Percentiles rank a stretch among this genome's conserved stretches.
Conservation (phyloP, 306 rosid species). For the Rosa multiflora region DNA sequence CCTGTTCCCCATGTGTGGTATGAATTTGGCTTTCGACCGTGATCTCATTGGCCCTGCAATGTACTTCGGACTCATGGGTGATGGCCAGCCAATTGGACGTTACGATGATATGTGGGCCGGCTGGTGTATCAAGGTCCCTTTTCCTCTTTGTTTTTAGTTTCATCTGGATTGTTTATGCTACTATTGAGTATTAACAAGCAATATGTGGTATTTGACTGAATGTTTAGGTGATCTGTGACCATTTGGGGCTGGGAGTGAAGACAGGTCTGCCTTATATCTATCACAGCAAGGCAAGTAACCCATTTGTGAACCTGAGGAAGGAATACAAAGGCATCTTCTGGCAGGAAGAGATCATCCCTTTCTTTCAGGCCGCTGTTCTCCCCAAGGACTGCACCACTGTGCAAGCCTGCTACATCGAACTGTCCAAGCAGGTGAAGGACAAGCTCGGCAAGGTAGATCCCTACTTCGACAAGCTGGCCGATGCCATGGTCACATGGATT, state of each 20-base stretch:
- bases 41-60: constrained; percentile 93
- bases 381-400: constrained; percentile 81
- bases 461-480: constrained; percentile 67
- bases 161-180: neutral
- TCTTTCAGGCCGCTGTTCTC: constrained; percentile 52
- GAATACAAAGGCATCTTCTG: constrained; percentile 72
- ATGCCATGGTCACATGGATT: constrained; percentile 67
- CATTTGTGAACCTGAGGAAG: constrained; percentile 71
- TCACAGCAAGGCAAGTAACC: constrained; percentile 68
- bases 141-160: neutral
- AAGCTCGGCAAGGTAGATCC: constrained; percentile 77
- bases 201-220: neutral
- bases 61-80: constrained; percentile 98
- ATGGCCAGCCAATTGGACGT: constrained; percentile 89
- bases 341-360: constrained; percentile 78
- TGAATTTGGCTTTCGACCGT: constrained; percentile 88
- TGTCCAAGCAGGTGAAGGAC: constrained; percentile 83
- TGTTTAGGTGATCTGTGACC: constrained; percentile 65
- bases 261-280: constrained; percentile 82
- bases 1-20: constrained; percentile 83
- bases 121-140: constrained; percentile 70
- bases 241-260: constrained; percentile 85
- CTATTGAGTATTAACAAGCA: neutral
- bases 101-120: constrained; percentile 98
- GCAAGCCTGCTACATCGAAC: constrained; percentile 84